Evolutionary conservation across 306 rosid species (phyloP), one percentile per base, ranked within the genome.

Genomic region (Datisca glomerata): DNA sequence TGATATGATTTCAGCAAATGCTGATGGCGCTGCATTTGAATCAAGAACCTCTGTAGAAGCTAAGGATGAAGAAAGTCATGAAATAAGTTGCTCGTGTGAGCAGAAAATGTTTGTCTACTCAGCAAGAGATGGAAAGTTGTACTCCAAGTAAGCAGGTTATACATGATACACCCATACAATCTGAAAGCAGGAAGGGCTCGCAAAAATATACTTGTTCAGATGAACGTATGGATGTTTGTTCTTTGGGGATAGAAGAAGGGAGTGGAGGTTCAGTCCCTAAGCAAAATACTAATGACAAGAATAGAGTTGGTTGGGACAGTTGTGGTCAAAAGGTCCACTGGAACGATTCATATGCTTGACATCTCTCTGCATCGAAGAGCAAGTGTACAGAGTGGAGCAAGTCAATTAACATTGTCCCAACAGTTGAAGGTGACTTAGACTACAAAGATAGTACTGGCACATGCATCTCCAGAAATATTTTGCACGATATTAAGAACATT

Each of bases 271-370:
- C 76, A 13, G 47, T 54, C 46, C 68, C 37, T 41, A 60, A 52
- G 33, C 60, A 59, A 35, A 68, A 59, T 37, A 50, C 21, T n/a
- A n/a, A n/a, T 50, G 64, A 36, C 35, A 48, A 66, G 49, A 37
- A 65, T 57, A 56, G 31, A 49, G 21, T 16, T 41, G 41, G 19
- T 43, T 53, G 34, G 41, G 52, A 55, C 43, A 32, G 72, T 43
- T 44, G 56, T 61, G 38, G 50, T 29, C 61, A 57, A 38, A 65
- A 66, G 11, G 32, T 46, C 20, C 66, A 43, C 18, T 53, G 17
- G 34, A 75, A 57, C 51, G 52, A 55, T 34, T 65, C 79, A 61
- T 51, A 68, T 58, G 48, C 51, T 7, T 23, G 35, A 56, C 53
- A 34, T 41, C 41, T 43, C 24, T 18, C 56, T 56, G 35, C 35